A percentile compares a stretch with the other conserved stretches of the same genome.
Evolutionary conservation across 1,284 basidiomycete species (phyloP).

Genomic region (Irpex lacteus): DNA sequence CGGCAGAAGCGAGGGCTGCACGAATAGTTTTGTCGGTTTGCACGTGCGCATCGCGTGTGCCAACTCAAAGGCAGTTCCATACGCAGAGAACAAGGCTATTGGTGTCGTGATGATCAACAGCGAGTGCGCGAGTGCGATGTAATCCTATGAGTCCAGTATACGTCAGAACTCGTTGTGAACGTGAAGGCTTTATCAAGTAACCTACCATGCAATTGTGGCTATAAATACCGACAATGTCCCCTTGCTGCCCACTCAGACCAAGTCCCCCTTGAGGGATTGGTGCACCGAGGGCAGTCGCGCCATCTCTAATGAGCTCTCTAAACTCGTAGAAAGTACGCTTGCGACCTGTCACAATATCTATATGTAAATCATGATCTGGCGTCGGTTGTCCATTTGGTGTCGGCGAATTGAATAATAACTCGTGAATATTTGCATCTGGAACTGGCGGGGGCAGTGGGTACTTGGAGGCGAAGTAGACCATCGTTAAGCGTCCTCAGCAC

Average conservation of each 20-base stretch:
- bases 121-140: constrained; percentile 54
- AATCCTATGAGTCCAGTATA: constrained; percentile 46
- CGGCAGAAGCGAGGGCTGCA: constrained; percentile 50
- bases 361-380: constrained; percentile 55
- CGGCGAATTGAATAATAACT: constrained; percentile 52
- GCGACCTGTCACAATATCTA: constrained; percentile 54
- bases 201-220: constrained; percentile 66
- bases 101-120: constrained; percentile 56
- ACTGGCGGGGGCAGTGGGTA: constrained; percentile 34
- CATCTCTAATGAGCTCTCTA: constrained; percentile 46
- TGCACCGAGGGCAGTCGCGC: constrained; percentile 54
- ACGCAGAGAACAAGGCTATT: constrained; percentile 60
- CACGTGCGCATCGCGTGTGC: constrained; percentile 53
- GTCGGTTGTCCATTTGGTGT: constrained; percentile 34
- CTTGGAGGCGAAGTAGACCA: constrained; percentile 38
- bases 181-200: constrained; percentile 4
- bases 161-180: not conserved
- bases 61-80: constrained; percentile 66
- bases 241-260: constrained; percentile 42
- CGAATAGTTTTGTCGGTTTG: constrained; percentile 58
- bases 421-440: constrained; percentile 53
- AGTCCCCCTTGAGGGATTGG: constrained; percentile 50
- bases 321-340: constrained; percentile 47
- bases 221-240: constrained; percentile 65
- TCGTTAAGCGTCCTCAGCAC: not conserved